Conservation (phyloP, 805 yeast species). For the Metschnikowia gelsemii region DNA sequence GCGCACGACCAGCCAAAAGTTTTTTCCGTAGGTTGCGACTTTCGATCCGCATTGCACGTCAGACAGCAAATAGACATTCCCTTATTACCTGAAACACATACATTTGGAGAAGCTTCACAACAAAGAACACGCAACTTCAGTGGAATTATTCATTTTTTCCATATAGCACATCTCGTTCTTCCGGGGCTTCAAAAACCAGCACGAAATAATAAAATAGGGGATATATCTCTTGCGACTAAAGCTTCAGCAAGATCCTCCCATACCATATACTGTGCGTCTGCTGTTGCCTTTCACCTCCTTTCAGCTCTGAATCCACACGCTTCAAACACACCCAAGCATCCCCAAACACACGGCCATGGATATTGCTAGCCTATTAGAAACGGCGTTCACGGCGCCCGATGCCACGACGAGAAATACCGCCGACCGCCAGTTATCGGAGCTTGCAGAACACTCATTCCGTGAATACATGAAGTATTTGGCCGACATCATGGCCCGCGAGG, state of each 20-base stretch:
- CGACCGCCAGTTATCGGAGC: constrained; percentile 68
- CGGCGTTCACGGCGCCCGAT: constrained; percentile 71
- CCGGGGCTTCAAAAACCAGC: no score
- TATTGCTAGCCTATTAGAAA: constrained; percentile 65
- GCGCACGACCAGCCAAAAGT: constrained; percentile 13
- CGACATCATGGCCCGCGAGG: constrained; percentile 66
- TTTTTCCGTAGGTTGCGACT: constrained; percentile 13
- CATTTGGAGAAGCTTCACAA: no score
- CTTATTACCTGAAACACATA: neutral
- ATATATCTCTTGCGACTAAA: no score
- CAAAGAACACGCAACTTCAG: no score
- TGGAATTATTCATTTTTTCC: no score
- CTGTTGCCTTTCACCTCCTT: neutral
- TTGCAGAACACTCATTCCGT: constrained; percentile 74
- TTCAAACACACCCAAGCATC: neutral
- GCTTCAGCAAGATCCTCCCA: no score
- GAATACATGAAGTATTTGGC: constrained; percentile 70
- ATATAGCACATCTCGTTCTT: no score
- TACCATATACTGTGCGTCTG: no score
- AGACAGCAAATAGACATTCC: constrained; percentile 4
- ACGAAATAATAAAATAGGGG: no score
- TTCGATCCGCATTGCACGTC: neutral
- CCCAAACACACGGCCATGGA: constrained; percentile 43
- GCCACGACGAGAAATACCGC: constrained; percentile 70
- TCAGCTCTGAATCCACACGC: no score